Conservation (phyloP, 2,329 filamentous ascomycete species). For the Fusarium transvaalense region DNA sequence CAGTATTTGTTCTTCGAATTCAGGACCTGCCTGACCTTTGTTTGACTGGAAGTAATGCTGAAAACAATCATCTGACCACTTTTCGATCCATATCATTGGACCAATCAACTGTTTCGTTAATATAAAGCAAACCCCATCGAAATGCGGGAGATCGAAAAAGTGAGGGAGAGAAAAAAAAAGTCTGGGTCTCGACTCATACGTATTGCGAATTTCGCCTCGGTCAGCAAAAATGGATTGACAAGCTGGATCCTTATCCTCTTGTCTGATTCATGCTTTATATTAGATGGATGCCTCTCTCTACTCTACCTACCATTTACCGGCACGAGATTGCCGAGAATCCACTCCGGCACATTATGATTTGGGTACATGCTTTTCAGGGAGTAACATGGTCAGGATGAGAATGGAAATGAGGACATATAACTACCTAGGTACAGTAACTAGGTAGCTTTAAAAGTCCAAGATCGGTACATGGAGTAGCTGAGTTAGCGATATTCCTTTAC, state of each 20-base stretch:
- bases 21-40: not conserved
- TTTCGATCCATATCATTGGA: slow-evolving; percentile 10
- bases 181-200: slow-evolving; percentile 23
- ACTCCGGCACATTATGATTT: slow-evolving; percentile 12
- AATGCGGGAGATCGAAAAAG: slow-evolving; percentile 6
- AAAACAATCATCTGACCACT: slow-evolving; percentile 8
- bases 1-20: slow-evolving; percentile 2
- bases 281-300: slow-evolving; percentile 12
- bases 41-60: too few species aligned
- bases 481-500: slow-evolving; percentile 20
- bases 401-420: not conserved
- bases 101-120: slow-evolving; percentile 29
- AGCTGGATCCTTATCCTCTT: not conserved
- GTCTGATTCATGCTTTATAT: slow-evolving; percentile 24
- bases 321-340: slow-evolving; percentile 43
- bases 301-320: slow-evolving; percentile 9
- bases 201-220: slow-evolving; percentile 35
- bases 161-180: not conserved
- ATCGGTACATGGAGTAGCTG: slow-evolving; percentile 21
- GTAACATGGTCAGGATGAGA: not conserved
- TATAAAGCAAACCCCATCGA: slow-evolving; percentile 7
- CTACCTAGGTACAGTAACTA: not conserved
- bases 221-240: slow-evolving; percentile 39
- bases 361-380: slow-evolving; percentile 4
- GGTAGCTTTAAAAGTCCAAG: slow-evolving; percentile 2